Conservation (phyloP, 805 yeast genomes). For the Cyberlindnera misumaiensis region DNA sequence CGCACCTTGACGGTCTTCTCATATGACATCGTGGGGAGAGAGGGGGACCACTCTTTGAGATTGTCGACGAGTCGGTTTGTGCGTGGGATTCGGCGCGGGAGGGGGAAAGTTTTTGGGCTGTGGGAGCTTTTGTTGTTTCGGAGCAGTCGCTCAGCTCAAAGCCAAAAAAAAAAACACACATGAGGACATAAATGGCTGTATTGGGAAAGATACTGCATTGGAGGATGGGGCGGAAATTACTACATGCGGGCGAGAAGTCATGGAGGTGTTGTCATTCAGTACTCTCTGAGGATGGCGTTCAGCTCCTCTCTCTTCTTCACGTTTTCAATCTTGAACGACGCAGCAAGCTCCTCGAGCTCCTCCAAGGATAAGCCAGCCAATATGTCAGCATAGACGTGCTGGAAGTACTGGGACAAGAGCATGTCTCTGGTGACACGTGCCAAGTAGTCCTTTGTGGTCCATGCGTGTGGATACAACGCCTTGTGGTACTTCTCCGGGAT, state of each 20-base stretch:
- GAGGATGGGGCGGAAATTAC: too few species aligned
- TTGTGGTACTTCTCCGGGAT: conserved; percentile 35
- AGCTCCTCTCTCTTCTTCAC: conserved; percentile 34
- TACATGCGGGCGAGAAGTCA: too few species aligned
- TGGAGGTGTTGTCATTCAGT: too few species aligned
- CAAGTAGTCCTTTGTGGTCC: conserved; percentile 33
- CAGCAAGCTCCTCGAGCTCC: conserved; percentile 44
- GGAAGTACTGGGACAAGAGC: conserved; percentile 36
- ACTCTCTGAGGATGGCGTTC: conserved; percentile 23
- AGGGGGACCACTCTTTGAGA: too few species aligned
- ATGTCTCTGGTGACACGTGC: conserved; percentile 35
- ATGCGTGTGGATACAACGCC: conserved; percentile 34
- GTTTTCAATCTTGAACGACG: conserved; percentile 44
- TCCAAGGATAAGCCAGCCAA: conserved; percentile 35
- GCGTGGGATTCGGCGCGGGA: too few species aligned
- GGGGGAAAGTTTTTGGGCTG: too few species aligned
- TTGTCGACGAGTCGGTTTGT: too few species aligned
- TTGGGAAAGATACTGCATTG: too few species aligned
- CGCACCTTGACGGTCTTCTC: conserved; percentile 65
- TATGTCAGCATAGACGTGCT: conserved; percentile 41
- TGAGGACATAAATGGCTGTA: too few species aligned
- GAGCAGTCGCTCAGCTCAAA: too few species aligned
- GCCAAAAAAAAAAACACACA: too few species aligned
- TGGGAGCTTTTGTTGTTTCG: too few species aligned
- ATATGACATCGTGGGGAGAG: conserved; percentile 48